Base-by-base conservation (phyloP, 352 stramenopile genomes). In the Phytophthora uliginosa region DNA sequence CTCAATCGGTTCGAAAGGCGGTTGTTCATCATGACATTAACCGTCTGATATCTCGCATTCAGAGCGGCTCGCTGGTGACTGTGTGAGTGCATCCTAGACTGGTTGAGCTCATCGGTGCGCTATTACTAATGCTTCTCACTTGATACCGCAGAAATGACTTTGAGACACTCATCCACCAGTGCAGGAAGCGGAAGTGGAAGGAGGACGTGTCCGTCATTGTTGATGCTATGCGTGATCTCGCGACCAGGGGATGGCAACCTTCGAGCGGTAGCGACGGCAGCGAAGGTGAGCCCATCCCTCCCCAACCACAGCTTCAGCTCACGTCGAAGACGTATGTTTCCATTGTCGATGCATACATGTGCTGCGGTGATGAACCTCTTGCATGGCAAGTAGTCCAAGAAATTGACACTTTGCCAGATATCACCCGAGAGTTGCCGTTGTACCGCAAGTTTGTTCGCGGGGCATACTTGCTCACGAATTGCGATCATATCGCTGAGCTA, bases 111-210 rank as follows among this genome's bases (percentile, higher is more conserved):
- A 50, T 57, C 18, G 13, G 17, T 31, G 9, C 47, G 5, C 56
- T 50, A n/a, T 62, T 36, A 28, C 26, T 71, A 58, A 72, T 26
- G 31, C 52, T 22, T 40, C 52, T 26, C 12, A 38, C 12, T 60
- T 65, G 18, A 57, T 42, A 15, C 17, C n/a, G 7, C 65, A 95
- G 88, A 18, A 90, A 89, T 57, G 88, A 95, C 62, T 95, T 93
- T 53, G 88, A 95, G 70, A 95, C 88, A 31, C 72, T 95, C 17
- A 90, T 95, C 42, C 88, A 95, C 34, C 88, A 95, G 52, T 95
- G 88, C 59, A 86, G 88, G 13, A 95, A 95, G 69, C 79, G 88
- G 7, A 95, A 95, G 60, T 95, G 88, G 88, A 93, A 91, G 47
- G 81, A 95, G 34, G 83, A 92, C 53, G 74, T 94, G 12, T 64